phyloP scores from a whole-genome alignment of 2,329 filamentous ascomycete genomes.

The Fusarium nurragi region DNA sequence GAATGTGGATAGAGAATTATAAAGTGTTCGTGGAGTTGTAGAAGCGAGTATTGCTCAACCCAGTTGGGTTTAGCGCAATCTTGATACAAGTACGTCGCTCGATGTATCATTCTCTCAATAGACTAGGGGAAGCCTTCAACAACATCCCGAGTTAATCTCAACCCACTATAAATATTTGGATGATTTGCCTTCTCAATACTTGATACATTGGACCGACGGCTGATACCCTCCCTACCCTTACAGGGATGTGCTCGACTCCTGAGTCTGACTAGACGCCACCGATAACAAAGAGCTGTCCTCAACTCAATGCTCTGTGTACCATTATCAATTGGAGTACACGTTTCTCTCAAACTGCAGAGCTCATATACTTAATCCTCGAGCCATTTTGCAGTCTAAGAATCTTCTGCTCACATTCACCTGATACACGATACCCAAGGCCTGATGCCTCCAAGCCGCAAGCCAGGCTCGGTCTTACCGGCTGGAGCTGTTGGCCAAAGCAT shows the following conservation, averaged over 20 bases:
- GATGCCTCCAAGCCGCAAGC: conserved; percentile 15
- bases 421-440: not conserved
- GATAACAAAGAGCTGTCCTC: not conserved
- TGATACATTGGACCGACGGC: not conserved
- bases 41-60: conserved; percentile 18
- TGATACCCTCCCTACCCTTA: not conserved
- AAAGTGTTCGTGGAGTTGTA: not conserved
- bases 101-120: conserved; percentile 13
- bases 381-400: not conserved
- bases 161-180: not conserved
- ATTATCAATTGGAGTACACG: not conserved
- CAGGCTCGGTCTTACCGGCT: conserved; percentile 12
- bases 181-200: not conserved
- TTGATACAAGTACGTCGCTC: not conserved
- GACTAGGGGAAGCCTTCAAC: conserved; percentile 15
- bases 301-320: not conserved
- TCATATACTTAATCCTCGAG: not conserved
- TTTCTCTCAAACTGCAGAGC: not conserved
- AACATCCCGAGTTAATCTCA: not conserved
- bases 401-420: not conserved
- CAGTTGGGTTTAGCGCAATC: conserved; percentile 35
- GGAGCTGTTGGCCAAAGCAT: conserved; percentile 42
- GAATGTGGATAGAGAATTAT: not conserved
- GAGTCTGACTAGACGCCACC: conserved; percentile 37
- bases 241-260: not conserved